Base-by-base conservation (phyloP, 2,329 filamentous ascomycete species). In the Trichoderma atrobrunneum region DNA sequence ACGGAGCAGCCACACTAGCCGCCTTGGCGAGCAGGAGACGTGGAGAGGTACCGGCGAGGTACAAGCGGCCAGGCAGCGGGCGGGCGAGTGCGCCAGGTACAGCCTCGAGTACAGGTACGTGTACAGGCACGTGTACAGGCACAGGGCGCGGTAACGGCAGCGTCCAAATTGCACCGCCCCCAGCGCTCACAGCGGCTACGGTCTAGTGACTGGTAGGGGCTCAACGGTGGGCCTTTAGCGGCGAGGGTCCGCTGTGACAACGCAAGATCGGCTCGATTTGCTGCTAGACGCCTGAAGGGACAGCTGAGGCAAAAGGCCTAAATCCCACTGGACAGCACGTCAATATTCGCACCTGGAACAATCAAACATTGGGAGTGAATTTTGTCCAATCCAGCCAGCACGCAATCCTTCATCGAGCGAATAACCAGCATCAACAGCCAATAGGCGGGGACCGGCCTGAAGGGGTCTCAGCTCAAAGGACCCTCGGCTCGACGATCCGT, bases 141-240 rank as follows among this genome's bases (percentile, higher is more conserved):
- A n/a, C 56, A 59, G 10, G 32, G 48, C 57, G 57, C 57, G 57
- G 30, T 21, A 54, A 54, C 34, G 24, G 63, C 26, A 28, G 18
- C 39, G 18, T 24, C n/a, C 48, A 54, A 54, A 54, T 24, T 43
- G 54, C 69, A 54, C 69, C 57, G 30, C 57, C 57, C 57, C 57
- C 69, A 66, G 61, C 32, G 24, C 54, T 36, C 69, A 48, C 62
- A 57, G 59, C 56, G 68, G 68, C 68, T 70, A 10, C 56, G 68
- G 69, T 71, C 69, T 60, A 34, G 61, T 71, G 69, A 71, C 69
- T 65, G 61, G 28, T 36, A 63, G 60, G 56, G 68, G 68, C 43
- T 57, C 51, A 48, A 12, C 26, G 5, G 69, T 60, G 54, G 69
- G 28, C 60, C 60, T 48, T n/a, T n/a, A 26, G 68, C 60, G 59